Evolutionary conservation across 1,284 basidiomycete species (phyloP).

Genomic region (Taiwanofungus camphoratus): DNA sequence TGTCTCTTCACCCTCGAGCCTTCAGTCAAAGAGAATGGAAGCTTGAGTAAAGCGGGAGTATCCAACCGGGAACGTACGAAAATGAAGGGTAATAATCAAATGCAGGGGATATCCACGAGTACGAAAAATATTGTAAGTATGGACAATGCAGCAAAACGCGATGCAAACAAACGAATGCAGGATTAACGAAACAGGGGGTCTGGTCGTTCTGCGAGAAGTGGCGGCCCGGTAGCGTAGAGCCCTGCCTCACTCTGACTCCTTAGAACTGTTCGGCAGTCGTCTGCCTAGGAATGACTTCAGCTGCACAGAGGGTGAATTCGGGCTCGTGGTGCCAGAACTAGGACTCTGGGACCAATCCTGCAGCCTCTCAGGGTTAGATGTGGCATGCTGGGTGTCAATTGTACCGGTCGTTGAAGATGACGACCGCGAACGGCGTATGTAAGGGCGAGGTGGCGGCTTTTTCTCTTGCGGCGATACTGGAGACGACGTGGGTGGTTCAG

Average conservation of each 20-base stretch:
- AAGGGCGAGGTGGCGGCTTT: slow-evolving; percentile 48
- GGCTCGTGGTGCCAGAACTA: slow-evolving; percentile 12
- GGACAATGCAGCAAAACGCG: slow-evolving; percentile 5
- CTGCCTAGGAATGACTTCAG: slow-evolving; percentile 15
- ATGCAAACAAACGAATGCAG: background rate
- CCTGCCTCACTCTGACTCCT: slow-evolving; percentile 9
- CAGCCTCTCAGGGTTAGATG: slow-evolving; percentile 11
- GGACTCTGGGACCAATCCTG: slow-evolving; percentile 10
- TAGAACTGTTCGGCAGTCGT: slow-evolving; percentile 16
- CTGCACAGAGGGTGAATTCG: slow-evolving; percentile 11
- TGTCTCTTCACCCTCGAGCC: background rate
- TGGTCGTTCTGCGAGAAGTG: too few relatives aligned
- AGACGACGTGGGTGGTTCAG: slow-evolving; percentile 14
- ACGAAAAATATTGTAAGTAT: background rate
- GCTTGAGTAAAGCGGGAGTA: background rate
- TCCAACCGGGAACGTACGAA: background rate
- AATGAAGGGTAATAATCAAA: background rate
- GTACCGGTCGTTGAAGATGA: slow-evolving; percentile 38
- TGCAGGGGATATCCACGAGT: slow-evolving; percentile 3
- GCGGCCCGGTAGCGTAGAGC: too few relatives aligned
- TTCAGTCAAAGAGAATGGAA: background rate
- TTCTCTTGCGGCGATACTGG: slow-evolving; percentile 22
- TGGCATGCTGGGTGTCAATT: slow-evolving; percentile 13
- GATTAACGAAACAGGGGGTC: slow-evolving; percentile 6
- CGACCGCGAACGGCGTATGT: slow-evolving; percentile 48